Evolutionary conservation across 129 eudicot species (phyloP).

Genomic region (Calendula officinalis): DNA sequence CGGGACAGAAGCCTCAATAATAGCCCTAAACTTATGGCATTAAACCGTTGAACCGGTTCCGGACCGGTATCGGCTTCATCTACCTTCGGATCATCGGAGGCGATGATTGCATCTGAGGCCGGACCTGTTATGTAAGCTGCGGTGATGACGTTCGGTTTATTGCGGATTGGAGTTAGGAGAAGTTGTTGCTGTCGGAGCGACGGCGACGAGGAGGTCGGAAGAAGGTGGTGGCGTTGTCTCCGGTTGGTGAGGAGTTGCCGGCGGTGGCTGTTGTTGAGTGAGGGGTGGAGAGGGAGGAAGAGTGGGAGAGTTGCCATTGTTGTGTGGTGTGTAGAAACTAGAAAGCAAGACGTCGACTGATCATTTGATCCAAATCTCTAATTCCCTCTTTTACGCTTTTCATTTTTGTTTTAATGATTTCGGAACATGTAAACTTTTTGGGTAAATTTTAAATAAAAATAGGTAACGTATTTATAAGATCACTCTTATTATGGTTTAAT

Average conservation of each 20-base stretch:
- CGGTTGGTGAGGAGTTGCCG: conserved; percentile 19
- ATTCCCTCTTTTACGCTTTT: too few species aligned
- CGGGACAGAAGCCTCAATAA: conserved; percentile 54
- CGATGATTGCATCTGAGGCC: conserved; percentile 64
- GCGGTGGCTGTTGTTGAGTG: conserved; percentile 21
- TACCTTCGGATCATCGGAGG: conserved; percentile 50
- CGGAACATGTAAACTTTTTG: too few species aligned
- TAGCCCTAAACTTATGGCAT: conserved; percentile 63
- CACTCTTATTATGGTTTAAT: too few species aligned
- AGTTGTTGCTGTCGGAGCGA: conserved; percentile 21
- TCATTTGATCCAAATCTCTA: conserved; percentile 3
- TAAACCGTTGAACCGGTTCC: conserved; percentile 39
- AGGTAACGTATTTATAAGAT: too few species aligned
- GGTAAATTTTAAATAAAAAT: too few species aligned
- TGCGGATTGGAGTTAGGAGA: background rate
- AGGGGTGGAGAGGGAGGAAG: conserved; percentile 28
- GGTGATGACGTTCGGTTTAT: conserved; percentile 13
- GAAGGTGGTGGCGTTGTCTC: background rate
- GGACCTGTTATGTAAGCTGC: conserved; percentile 71
- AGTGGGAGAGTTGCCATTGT: conserved; percentile 43
- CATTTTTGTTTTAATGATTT: too few species aligned
- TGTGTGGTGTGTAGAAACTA: conserved; percentile 27
- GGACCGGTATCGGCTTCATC: conserved; percentile 30
- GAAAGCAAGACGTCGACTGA: background rate
- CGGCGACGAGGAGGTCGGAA: conserved; percentile 10